Evolutionary conservation across 345 rosid species (phyloP).

Genomic region (Eutrema japonicum): DNA sequence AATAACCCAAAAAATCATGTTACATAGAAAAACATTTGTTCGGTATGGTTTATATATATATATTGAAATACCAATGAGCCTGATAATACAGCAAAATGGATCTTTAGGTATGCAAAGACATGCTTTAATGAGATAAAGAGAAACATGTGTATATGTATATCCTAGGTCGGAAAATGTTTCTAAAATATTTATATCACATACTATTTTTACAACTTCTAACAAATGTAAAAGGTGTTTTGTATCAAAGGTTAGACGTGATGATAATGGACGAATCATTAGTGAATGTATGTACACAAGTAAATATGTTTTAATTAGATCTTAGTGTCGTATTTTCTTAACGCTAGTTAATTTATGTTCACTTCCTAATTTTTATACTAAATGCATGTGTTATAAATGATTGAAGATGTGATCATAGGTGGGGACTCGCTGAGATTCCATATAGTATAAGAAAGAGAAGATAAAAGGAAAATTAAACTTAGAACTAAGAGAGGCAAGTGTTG

Average conservation of each 20-base stretch:
- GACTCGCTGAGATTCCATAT: constrained; percentile 40
- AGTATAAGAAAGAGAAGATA: constrained; percentile 25
- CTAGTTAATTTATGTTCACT: background rate
- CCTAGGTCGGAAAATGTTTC: constrained; percentile 18
- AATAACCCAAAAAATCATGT: constrained; percentile 2
- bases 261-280: background rate
- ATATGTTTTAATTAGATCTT: background rate
- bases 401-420: constrained; percentile 45
- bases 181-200: constrained; percentile 1
- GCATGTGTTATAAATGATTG: constrained; percentile 41
- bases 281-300: background rate
- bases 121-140: constrained; percentile 17
- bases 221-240: background rate
- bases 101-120: constrained; percentile 23
- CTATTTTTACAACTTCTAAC: background rate
- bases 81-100: constrained; percentile 17
- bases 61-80: background rate
- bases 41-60: background rate
- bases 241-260: background rate
- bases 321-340: constrained; percentile 4
- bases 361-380: constrained; percentile 13
- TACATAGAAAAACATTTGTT: background rate
- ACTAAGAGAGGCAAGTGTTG: constrained; percentile 43
- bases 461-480: constrained; percentile 26
- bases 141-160: constrained; percentile 31